These are phyloP conservation scores for Glaciozyma antarctica DNA, from an alignment of 768 basidiomycete genomes.

Conservation along the genomic window DNA sequence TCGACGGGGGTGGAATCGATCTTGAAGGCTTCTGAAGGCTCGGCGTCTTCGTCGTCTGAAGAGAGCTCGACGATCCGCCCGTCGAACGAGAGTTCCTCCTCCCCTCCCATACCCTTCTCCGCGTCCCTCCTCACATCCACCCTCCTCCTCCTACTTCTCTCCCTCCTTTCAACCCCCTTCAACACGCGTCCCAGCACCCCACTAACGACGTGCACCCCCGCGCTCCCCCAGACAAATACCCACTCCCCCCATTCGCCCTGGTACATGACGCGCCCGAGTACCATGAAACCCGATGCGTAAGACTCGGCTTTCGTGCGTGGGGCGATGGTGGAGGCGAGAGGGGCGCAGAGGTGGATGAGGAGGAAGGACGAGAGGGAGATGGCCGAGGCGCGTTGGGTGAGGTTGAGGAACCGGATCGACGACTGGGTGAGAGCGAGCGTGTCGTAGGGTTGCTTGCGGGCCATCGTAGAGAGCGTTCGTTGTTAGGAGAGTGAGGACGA, in stretches of 20 bases:
- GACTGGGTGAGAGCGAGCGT: neutral
- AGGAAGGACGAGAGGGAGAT: conserved; percentile 86
- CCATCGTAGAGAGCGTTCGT: neutral
- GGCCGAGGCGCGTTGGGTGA: conserved; percentile 21
- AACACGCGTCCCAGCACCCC: conserved; percentile 20
- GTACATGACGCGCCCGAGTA: conserved; percentile 30
- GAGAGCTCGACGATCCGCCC: neutral
- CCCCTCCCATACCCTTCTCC: conserved; percentile 2
- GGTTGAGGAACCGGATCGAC: neutral
- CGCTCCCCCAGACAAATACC: conserved; percentile 25
- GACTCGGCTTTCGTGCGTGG: conserved; percentile 80
- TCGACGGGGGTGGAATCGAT: neutral
- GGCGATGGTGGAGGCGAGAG: conserved; percentile 21
- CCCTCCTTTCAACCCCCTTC: conserved; percentile 14
- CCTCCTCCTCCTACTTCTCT: conserved; percentile 11
- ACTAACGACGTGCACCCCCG: conserved; percentile 20
- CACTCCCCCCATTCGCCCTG: conserved; percentile 27
- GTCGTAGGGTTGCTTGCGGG: neutral
- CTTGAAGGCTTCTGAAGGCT: neutral
- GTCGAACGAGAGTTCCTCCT: neutral
- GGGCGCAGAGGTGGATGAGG: conserved; percentile 42
- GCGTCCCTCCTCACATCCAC: conserved; percentile 2
- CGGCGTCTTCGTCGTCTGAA: neutral
- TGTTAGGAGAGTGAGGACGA: too few relatives aligned
- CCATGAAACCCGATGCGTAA: conserved; percentile 87